Evolutionary conservation across 495 filamentous ascomycete species (phyloP).

Genomic region (Penicillium bialowiezense): DNA sequence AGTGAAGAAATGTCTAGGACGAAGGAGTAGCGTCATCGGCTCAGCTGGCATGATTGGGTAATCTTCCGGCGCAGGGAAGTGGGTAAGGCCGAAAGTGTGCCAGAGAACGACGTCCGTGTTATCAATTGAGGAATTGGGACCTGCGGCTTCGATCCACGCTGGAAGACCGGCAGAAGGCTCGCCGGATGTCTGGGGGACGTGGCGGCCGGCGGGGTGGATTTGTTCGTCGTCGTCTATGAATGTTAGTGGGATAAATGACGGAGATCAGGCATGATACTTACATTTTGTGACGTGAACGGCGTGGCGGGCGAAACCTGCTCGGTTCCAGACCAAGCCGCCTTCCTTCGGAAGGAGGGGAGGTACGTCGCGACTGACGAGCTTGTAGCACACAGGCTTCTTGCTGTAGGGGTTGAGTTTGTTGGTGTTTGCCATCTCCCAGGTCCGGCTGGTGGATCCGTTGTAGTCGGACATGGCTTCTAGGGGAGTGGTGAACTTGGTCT

Average conservation of each 20-base stretch:
- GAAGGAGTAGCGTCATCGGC: slow-evolving; percentile 78
- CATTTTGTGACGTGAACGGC: slow-evolving; percentile 91
- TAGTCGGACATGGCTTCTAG: slow-evolving; percentile 77
- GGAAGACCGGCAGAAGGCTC: slow-evolving; percentile 76
- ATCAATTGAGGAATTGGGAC: slow-evolving; percentile 68
- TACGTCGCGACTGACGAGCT: slow-evolving; percentile 84
- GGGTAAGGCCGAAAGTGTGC: slow-evolving; percentile 93
- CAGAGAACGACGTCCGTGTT: slow-evolving; percentile 90
- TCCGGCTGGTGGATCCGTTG: slow-evolving; percentile 71
- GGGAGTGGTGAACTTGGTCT: slow-evolving; percentile 74
- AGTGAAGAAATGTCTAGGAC: slow-evolving; percentile 85
- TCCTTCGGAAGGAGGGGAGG: slow-evolving; percentile 78
- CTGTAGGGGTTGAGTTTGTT: slow-evolving; percentile 82
- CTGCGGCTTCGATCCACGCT: slow-evolving; percentile 70
- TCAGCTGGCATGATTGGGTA: slow-evolving; percentile 95
- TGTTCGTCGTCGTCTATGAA: slow-evolving; percentile 73
- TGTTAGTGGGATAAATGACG: slow-evolving; percentile 3
- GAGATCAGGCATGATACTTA: slow-evolving; percentile 40
- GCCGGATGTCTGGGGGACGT: slow-evolving; percentile 91
- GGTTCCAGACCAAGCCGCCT: slow-evolving; percentile 86
- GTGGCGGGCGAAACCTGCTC: slow-evolving; percentile 86
- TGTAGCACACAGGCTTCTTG: slow-evolving; percentile 85
- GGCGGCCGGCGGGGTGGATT: slow-evolving; percentile 87
- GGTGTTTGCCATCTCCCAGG: slow-evolving; percentile 89
- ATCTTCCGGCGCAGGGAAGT: slow-evolving; percentile 91